Conservation (phyloP, 2,329 filamentous ascomycete species). For the Huntiella omanensis region DNA sequence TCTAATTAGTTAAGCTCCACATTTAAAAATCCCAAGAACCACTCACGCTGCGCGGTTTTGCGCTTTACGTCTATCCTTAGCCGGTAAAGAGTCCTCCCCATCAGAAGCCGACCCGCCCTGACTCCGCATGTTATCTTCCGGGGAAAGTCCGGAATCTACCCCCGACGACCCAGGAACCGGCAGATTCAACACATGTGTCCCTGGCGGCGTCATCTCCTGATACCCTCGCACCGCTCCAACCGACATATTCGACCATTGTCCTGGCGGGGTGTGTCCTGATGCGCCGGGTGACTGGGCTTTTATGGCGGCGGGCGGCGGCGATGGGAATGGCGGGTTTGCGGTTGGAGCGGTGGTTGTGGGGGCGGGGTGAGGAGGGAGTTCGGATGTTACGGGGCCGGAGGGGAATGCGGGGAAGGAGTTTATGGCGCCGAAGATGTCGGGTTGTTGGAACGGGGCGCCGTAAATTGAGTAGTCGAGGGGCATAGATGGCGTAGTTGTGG, state of each 20-base stretch:
- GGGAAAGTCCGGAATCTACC: background rate
- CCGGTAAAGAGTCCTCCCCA: constrained; percentile 35
- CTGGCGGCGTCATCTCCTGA: constrained; percentile 15
- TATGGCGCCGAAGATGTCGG: background rate
- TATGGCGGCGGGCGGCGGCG: background rate
- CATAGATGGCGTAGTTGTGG: constrained; percentile 2
- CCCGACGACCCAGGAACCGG: background rate
- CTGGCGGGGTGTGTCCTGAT: constrained; percentile 2
- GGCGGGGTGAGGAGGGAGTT: background rate
- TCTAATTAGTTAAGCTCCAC: background rate
- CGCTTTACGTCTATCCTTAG: constrained; percentile 39
- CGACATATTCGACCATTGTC: background rate
- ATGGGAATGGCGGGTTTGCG: background rate
- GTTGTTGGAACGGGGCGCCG: constrained; percentile 5
- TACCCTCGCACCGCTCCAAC: background rate
- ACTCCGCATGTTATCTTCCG: background rate
- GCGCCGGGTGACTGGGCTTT: background rate
- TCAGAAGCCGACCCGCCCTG: constrained; percentile 27
- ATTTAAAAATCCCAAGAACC: background rate
- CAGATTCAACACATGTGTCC: constrained; percentile 7
- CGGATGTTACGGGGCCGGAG: background rate
- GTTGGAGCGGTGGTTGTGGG: background rate
- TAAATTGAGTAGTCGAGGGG: constrained; percentile 4
- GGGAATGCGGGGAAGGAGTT: background rate
- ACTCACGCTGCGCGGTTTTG: constrained; percentile 44